Evolutionary conservation across 1,284 basidiomycete species (phyloP).

Genomic region (Ceratobasidium sp.): DNA sequence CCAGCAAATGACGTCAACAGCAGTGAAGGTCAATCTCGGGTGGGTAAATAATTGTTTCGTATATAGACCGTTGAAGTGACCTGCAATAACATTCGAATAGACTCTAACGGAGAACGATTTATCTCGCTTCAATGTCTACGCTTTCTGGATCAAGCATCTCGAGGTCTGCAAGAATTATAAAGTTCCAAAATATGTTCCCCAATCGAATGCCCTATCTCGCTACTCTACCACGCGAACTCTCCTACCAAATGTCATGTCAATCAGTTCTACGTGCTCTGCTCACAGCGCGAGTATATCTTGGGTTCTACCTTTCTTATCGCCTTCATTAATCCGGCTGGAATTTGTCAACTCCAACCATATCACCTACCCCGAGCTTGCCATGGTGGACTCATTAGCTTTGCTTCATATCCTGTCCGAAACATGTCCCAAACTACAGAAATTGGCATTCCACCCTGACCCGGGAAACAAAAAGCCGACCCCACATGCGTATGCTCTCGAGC

Average conservation of each 20-base stretch:
- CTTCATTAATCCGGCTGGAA: background rate
- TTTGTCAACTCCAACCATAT: background rate
- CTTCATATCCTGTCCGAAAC: background rate
- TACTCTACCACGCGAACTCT: background rate
- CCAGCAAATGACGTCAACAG: background rate
- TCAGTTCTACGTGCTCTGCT: background rate
- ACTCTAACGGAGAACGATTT: slow-evolving; percentile 5
- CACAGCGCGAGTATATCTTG: background rate
- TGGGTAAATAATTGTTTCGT: background rate
- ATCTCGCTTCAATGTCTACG: slow-evolving; percentile 17
- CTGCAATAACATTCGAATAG: background rate
- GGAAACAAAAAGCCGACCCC: background rate
- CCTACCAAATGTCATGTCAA: background rate
- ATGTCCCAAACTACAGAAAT: background rate
- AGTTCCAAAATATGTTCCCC: background rate
- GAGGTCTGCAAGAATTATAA: background rate
- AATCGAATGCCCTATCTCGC: background rate
- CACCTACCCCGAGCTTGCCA: background rate
- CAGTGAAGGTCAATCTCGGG: background rate
- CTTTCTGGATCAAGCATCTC: slow-evolving; percentile 2
- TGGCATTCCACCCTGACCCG: background rate
- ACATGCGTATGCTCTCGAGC: background rate
- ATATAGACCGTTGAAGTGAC: background rate
- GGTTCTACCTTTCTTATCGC: slow-evolving; percentile 5
- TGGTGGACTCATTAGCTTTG: background rate